A percentile compares a stretch with the other conserved stretches of the same genome.
phyloP scores from a whole-genome alignment of 2,329 filamentous ascomycete genomes.

The Fusarium xylarioides region DNA sequence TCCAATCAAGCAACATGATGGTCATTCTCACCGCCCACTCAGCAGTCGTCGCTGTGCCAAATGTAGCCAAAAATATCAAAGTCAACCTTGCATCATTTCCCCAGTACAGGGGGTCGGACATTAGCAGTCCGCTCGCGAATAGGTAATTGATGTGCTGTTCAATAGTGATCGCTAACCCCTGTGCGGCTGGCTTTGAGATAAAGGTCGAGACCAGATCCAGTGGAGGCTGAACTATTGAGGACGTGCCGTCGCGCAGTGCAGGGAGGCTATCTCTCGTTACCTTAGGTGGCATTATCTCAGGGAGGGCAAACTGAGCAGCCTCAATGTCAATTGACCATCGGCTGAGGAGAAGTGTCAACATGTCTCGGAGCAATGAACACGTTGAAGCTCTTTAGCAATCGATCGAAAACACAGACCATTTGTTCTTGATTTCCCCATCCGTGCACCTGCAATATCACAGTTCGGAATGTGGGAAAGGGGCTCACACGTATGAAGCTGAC shows the following conservation, averaged over 20 bases:
- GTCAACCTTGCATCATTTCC: slow-evolving; percentile 35
- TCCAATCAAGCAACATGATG: slow-evolving; percentile 20
- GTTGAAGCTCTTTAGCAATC: slow-evolving; percentile 7
- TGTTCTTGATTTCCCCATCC: slow-evolving; percentile 29
- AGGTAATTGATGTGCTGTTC: neutral
- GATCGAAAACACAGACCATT: slow-evolving; percentile 12
- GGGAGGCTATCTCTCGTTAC: slow-evolving; percentile 3
- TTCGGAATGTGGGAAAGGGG: slow-evolving; percentile 29
- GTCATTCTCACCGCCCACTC: slow-evolving; percentile 15
- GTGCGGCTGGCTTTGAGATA: slow-evolving; percentile 6
- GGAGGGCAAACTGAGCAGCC: neutral
- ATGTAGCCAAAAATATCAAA: slow-evolving; percentile 29
- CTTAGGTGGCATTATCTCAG: neutral
- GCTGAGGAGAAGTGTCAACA: neutral
- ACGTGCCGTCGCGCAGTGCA: slow-evolving; percentile 11
- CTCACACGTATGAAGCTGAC: slow-evolving; percentile 25
- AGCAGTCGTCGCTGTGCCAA: slow-evolving; percentile 3
- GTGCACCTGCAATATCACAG: slow-evolving; percentile 26
- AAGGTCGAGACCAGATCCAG: slow-evolving; percentile 10
- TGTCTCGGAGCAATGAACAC: slow-evolving; percentile 23
- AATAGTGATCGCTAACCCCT: slow-evolving; percentile 11
- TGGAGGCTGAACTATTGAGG: slow-evolving; percentile 22
- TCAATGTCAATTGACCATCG: slow-evolving; percentile 1
- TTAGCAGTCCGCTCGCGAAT: slow-evolving; percentile 12
- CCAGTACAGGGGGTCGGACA: slow-evolving; percentile 30